Base-by-base conservation (phyloP, 495 filamentous ascomycete genomes). In the Lophiotrema nucula region DNA sequence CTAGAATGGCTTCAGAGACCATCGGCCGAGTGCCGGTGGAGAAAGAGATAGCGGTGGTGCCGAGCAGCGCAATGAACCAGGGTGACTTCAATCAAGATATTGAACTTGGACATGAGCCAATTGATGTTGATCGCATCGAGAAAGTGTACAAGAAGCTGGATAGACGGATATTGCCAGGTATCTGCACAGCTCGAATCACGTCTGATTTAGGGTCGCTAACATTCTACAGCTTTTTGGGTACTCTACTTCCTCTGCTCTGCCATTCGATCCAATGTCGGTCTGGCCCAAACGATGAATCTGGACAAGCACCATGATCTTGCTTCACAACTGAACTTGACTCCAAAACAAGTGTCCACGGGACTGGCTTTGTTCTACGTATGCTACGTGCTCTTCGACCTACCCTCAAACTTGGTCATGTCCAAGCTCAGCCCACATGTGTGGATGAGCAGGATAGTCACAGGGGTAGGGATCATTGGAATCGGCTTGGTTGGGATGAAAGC, bases 221-320 rank as follows among this genome's bases (percentile, higher is more conserved):
- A n/a, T n/a, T 26, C 21, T 25, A 12, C 43, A 81, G 89, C 91
- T 33, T 91, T 96, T 71, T 96, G 90, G 90, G 73, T 86, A n/a
- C 78, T 96, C 6, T 96, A 96, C 73, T 95, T 96, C 70, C 79
- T 96, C 55, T 89, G 88, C 77, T 93, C 92, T 0, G 89, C 90
- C 49, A 90, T 95, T 67, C 85, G 90, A 42, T 92, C 88, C 60
- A 95, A 95, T 77, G 86, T 96, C 60, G 88, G 88, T 18, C 80
- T 96, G 60, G 88, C 91, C 25, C 88, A 95, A 70, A 95, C 92
- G 2, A 95, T 95, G 90, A 95, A 95, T 70, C 65, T 73, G 25
- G 70, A 76, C 18, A 69, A 78, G 18, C 76, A 79, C 12, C 88
- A 96, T 66, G 83, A 90, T 66, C 79, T 96, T 12, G 75, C 76